These are phyloP conservation scores for Tothia fuscella DNA, from an alignment of 2,329 filamentous ascomycete species.

Conservation along the genomic window DNA sequence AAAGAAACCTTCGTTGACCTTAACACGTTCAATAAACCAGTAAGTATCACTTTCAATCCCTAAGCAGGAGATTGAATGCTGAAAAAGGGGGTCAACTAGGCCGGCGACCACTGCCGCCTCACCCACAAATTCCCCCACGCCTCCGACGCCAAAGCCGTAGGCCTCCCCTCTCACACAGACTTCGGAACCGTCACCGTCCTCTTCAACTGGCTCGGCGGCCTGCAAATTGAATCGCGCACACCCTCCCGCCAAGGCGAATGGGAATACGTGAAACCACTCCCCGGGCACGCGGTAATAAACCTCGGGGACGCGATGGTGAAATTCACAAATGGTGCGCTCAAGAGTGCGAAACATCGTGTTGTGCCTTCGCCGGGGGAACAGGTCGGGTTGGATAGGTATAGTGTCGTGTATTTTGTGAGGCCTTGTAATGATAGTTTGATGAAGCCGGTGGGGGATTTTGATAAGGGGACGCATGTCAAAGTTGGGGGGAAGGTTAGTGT, in stretches of 20 bases:
- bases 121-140: constrained; percentile 9
- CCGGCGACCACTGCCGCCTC: constrained; percentile 10
- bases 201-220: constrained; percentile 30
- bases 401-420: constrained; percentile 11
- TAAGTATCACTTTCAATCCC: no score
- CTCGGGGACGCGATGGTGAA: constrained; percentile 26
- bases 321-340: constrained; percentile 11
- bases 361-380: constrained; percentile 8
- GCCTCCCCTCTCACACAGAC: constrained; percentile 20
- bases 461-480: constrained; percentile 8
- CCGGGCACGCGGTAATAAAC: constrained; percentile 28
- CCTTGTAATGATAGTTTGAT: constrained; percentile 9
- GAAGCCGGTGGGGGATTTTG: constrained; percentile 9
- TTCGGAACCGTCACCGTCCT: constrained; percentile 29
- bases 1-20: not conserved
- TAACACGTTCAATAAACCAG: constrained; percentile 4
- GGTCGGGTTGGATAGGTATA: constrained; percentile 9
- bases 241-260: constrained; percentile 15
- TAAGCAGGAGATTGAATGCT: no score
- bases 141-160: constrained; percentile 6
- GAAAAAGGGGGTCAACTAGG: no score
- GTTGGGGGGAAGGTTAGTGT: constrained; percentile 7
- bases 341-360: constrained; percentile 10
- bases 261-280: constrained; percentile 26
- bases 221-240: constrained; percentile 24